Conservation (phyloP, 164 flowering plant genomes). For the Cinnamomum micranthum region DNA sequence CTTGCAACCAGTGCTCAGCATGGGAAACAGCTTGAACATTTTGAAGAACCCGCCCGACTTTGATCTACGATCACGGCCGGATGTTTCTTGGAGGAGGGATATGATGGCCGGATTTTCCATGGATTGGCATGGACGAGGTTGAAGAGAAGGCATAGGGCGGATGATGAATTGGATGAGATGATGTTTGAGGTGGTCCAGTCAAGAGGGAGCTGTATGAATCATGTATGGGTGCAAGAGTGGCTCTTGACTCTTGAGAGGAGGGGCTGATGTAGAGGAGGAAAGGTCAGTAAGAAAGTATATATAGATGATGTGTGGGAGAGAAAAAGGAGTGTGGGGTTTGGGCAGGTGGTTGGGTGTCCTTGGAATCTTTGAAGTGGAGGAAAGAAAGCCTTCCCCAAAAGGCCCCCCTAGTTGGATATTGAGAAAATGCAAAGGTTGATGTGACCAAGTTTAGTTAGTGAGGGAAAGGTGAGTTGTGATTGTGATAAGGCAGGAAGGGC, state of each 20-base stretch:
- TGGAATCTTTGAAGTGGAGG: constrained; percentile 39
- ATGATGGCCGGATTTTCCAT: constrained; percentile 59
- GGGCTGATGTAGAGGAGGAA: neutral
- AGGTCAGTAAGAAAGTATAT: constrained; percentile 4
- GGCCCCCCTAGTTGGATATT: constrained; percentile 1
- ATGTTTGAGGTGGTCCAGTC: neutral
- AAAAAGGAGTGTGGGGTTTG: neutral
- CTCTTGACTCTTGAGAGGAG: neutral
- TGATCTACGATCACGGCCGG: constrained; percentile 24
- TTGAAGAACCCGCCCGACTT: constrained; percentile 41
- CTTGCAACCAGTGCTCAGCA: constrained; percentile 75
- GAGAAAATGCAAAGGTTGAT: constrained; percentile 25
- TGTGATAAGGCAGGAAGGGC: constrained; percentile 39
- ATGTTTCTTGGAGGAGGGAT: constrained; percentile 43
- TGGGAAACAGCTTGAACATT: constrained; percentile 82
- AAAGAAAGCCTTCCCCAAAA: neutral
- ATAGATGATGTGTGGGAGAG: constrained; percentile 4
- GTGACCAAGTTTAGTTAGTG: constrained; percentile 56
- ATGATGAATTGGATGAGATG: neutral
- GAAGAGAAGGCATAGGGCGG: constrained; percentile 22
- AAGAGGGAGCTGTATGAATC: constrained; percentile 22
- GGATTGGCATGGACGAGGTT: constrained; percentile 39
- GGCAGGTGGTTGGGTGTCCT: constrained; percentile 31
- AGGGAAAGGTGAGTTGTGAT: constrained; percentile 29
- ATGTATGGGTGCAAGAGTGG: neutral